phyloP scores from a whole-genome alignment of 768 basidiomycete genomes.

The Tylopilus subfusipes region DNA sequence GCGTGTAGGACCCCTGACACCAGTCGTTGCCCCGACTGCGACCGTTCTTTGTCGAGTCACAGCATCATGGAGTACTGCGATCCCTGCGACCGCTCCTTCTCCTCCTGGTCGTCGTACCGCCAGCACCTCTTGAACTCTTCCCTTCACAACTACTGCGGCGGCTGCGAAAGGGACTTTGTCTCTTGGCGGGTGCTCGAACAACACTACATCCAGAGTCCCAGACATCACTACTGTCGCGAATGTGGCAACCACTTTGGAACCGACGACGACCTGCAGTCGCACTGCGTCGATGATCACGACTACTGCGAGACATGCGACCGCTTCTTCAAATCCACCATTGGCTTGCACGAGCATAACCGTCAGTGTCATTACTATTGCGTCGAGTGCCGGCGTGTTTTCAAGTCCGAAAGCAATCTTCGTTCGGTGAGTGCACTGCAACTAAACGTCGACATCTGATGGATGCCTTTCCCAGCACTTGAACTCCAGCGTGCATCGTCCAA shows the following conservation, averaged over 20 bases:
- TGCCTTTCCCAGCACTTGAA: slow-evolving; percentile 42
- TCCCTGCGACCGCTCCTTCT: slow-evolving; percentile 40
- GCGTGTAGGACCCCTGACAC: slow-evolving; percentile 30
- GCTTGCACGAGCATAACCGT: slow-evolving; percentile 47
- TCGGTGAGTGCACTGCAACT: slow-evolving; percentile 3
- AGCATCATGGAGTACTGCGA: slow-evolving; percentile 34
- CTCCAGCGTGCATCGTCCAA: slow-evolving; percentile 47
- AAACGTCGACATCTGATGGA: not conserved
- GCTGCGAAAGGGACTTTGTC: slow-evolving; percentile 46
- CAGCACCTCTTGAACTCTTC: slow-evolving; percentile 38
- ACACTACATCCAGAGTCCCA: slow-evolving; percentile 50
- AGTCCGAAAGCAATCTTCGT: slow-evolving; percentile 16
- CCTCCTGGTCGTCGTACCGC: slow-evolving; percentile 20
- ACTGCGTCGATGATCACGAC: slow-evolving; percentile 39
- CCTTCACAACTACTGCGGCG: slow-evolving; percentile 43
- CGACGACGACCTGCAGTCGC: slow-evolving; percentile 34
- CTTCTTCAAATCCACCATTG: slow-evolving; percentile 39
- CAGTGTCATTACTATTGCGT: slow-evolving; percentile 44
- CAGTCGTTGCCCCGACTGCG: not conserved
- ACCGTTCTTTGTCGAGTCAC: too few species aligned
- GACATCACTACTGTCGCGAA: slow-evolving; percentile 50
- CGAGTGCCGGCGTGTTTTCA: slow-evolving; percentile 44
- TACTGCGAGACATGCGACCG: slow-evolving; percentile 42
- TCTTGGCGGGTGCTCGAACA: slow-evolving; percentile 38
- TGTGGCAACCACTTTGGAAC: slow-evolving; percentile 45